Base-by-base conservation (phyloP, 2,329 filamentous ascomycete genomes). In the Pseudomassariella vexata region DNA sequence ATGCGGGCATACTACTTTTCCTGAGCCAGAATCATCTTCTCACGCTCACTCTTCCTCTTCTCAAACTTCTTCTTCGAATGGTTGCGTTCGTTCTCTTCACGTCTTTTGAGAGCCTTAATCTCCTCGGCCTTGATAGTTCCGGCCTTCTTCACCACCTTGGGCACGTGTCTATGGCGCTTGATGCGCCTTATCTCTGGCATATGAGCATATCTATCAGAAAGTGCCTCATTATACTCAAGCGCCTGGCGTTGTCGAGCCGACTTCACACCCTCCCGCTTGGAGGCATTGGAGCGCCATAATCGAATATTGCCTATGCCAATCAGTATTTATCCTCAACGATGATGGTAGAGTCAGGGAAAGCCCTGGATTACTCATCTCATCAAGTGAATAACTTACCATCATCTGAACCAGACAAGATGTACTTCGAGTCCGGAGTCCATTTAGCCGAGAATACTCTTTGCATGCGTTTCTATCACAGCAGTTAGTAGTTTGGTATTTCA, bases 111-210 rank as follows among this genome's bases (percentile, higher is more conserved):
- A 20, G 85, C 76, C 59, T 79, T 79, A 49, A 95, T 59, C 60
- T 96, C 92, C 53, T 94, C 87, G 36, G 66, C 66, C 77, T 98
- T 98, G 63, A 96, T 96, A 68, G 95, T 85, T 29, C 74, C 79
- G 4, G 90, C 90, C 76, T 95, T 96, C 80, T 95, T 95, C 45
- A 96, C 79, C 36, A 88, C 79, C 69, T 88, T 86, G 14, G 92
- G 92, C 40, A 95, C 65, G 62, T 96, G 92, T 41, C 92, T 78
- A 60, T 98, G 92, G 32, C 88, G 76, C 50, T 82, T 82, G 58
- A 98, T 98, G 34, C 94, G 77, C 48, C 79, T 77, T 46, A 98
- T 85, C 62, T 98, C 90, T 30, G 92, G 92, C 89, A 98, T 95
- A 59, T 98, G 92, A 41, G 79, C 76, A 63, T 88, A 98, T 42